Evolutionary conservation across 331 rosid genomes (phyloP).

Genomic region (Quercus lobata): DNA sequence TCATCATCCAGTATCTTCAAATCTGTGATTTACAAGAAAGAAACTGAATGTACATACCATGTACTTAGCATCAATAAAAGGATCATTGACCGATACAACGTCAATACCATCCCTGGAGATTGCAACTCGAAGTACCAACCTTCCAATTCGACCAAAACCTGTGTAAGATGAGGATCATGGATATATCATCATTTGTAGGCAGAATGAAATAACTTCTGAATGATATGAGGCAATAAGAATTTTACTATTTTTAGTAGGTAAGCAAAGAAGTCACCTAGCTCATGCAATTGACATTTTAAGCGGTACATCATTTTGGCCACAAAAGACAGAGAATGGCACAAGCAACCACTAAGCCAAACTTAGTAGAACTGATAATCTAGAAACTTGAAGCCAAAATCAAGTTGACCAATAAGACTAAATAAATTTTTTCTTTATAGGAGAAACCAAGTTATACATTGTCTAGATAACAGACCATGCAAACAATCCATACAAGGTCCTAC

Average conservation of each 20-base stretch:
- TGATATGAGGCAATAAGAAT: not conserved
- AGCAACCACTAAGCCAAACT: not conserved
- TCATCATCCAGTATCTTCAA: not conserved
- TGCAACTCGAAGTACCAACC: conserved; percentile 94
- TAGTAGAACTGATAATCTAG: not conserved
- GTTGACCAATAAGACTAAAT: no score
- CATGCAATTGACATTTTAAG: not conserved
- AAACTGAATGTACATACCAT: conserved; percentile 59
- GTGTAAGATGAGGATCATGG: conserved; percentile 20
- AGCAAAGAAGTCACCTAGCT: not conserved
- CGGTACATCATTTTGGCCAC: not conserved
- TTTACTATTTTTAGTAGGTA: not conserved
- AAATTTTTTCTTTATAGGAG: no score
- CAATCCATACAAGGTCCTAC: not conserved
- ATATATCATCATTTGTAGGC: not conserved
- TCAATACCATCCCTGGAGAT: conserved; percentile 81
- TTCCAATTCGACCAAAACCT: conserved; percentile 99
- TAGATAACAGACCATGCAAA: no score
- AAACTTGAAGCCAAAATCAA: not conserved
- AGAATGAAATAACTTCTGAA: not conserved
- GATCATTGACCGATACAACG: conserved; percentile 91
- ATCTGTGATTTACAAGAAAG: not conserved
- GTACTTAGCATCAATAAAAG: conserved; percentile 85
- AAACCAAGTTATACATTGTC: no score
- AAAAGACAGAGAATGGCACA: not conserved